phyloP scores from a whole-genome alignment of 306 rosid genomes.

The Medicago lupulina region DNA sequence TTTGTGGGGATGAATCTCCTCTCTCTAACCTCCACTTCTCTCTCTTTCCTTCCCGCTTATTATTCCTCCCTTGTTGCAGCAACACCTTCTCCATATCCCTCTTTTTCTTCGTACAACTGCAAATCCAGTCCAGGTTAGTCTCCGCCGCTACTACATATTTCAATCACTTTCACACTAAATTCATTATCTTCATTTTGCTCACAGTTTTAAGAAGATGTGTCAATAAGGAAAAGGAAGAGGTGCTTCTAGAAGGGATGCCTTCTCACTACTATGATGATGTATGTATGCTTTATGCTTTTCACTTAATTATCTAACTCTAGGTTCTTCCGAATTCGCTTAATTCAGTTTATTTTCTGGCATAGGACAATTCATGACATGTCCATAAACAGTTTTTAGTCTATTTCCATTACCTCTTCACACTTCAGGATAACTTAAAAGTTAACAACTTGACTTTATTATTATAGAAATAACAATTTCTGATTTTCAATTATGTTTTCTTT shows the following conservation, averaged over 20 bases:
- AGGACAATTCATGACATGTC: not conserved
- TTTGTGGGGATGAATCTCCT: constrained; percentile 35
- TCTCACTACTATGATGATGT: constrained; percentile 78
- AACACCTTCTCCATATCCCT: constrained; percentile 4
- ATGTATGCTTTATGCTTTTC: too few relatives aligned
- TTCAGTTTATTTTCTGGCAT: too few relatives aligned
- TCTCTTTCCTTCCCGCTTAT: constrained; percentile 28
- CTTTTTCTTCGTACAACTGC: constrained; percentile 40
- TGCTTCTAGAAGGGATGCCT: constrained; percentile 80
- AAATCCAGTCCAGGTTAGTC: constrained; percentile 56
- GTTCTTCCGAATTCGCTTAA: too few relatives aligned
- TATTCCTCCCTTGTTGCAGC: constrained; percentile 20
- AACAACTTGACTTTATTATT: not conserved
- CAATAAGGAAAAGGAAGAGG: constrained; percentile 62
- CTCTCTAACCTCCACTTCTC: constrained; percentile 40
- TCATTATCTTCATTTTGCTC: constrained; percentile 30
- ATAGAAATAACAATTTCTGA: not conserved
- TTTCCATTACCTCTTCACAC: too few relatives aligned
- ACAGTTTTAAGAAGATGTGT: constrained; percentile 61
- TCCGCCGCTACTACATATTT: not conserved
- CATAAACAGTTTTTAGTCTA: not conserved
- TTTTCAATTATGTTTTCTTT: constrained; percentile 4
- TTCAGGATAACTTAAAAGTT: too few relatives aligned
- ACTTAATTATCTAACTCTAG: too few relatives aligned
- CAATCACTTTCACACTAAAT: not conserved